Evolutionary conservation across 179 eudicot species (phyloP).

Genomic region (Camellia oleifera): DNA sequence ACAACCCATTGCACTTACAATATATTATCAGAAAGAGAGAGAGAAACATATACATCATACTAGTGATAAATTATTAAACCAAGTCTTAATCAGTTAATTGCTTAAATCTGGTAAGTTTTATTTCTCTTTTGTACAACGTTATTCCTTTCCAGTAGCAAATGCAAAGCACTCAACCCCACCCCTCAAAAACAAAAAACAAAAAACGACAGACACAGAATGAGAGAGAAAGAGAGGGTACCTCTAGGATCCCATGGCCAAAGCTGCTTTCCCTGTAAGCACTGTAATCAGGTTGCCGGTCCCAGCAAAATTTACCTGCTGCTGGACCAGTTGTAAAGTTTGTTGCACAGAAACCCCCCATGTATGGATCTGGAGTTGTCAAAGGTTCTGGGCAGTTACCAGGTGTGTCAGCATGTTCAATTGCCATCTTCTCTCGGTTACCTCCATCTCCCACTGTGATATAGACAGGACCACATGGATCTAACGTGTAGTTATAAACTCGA

Average conservation of each 20-base stretch:
- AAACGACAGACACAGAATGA: not conserved
- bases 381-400: conserved; percentile 91
- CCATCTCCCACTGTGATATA: conserved; percentile 89
- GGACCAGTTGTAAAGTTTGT: conserved; percentile 86
- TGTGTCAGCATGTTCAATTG: conserved; percentile 76
- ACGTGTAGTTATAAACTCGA: conserved; percentile 76
- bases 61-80: not conserved
- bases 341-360: conserved; percentile 92
- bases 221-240: conserved; percentile 41
- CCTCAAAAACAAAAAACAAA: too few relatives aligned
- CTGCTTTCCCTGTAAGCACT: conserved; percentile 94
- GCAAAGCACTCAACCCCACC: not conserved
- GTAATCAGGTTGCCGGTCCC: conserved; percentile 93
- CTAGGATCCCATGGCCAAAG: conserved; percentile 95
- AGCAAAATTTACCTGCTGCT: conserved; percentile 88
- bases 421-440: conserved; percentile 97
- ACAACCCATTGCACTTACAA: not conserved
- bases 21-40: not conserved
- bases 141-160: not conserved
- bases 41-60: not conserved
- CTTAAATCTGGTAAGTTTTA: not conserved
- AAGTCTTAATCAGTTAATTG: not conserved
- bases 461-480: conserved; percentile 89
- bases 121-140: not conserved
- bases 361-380: conserved; percentile 61